phyloP scores from a whole-genome alignment of 139 green algal species.

The Pseudopediastrum boryanum region DNA sequence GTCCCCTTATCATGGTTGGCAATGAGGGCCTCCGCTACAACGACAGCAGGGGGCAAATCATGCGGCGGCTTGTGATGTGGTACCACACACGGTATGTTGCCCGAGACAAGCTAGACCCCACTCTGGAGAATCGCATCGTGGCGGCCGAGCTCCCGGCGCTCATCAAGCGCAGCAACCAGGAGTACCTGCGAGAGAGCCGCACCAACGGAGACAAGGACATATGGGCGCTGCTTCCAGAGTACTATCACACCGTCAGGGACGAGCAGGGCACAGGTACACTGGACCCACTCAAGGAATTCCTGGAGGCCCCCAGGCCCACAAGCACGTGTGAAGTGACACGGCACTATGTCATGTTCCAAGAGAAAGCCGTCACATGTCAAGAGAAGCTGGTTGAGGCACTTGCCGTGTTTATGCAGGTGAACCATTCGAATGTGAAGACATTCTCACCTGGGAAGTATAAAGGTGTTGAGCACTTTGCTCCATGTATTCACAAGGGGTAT shows the following conservation, averaged over 20 bases:
- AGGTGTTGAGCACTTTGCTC: too few relatives aligned
- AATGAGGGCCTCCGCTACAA: conserved; percentile 27
- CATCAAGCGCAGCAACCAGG: conserved; percentile 5
- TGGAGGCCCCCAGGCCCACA: neutral
- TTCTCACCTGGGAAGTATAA: too few relatives aligned
- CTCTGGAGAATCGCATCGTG: conserved; percentile 1
- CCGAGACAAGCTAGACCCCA: conserved; percentile 4
- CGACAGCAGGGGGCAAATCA: neutral
- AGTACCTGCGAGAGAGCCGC: neutral
- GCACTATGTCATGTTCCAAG: neutral
- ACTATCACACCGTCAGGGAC: neutral
- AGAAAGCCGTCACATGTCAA: neutral
- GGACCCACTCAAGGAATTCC: too few relatives aligned
- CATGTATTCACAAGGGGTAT: too few relatives aligned
- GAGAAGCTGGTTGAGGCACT: neutral
- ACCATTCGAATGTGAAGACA: neutral
- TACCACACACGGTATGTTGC: neutral
- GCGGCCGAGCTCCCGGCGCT: conserved; percentile 20
- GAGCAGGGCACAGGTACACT: neutral
- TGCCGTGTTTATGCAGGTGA: too few relatives aligned
- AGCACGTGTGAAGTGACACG: neutral
- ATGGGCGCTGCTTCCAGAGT: neutral
- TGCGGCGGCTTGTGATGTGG: neutral
- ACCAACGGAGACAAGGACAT: neutral
- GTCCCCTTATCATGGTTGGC: neutral